A percentile compares a stretch with the other conserved stretches of the same genome.
phyloP scores from a whole-genome alignment of 2,329 filamentous ascomycete genomes.

The Penicillium fuscoglaucum region DNA sequence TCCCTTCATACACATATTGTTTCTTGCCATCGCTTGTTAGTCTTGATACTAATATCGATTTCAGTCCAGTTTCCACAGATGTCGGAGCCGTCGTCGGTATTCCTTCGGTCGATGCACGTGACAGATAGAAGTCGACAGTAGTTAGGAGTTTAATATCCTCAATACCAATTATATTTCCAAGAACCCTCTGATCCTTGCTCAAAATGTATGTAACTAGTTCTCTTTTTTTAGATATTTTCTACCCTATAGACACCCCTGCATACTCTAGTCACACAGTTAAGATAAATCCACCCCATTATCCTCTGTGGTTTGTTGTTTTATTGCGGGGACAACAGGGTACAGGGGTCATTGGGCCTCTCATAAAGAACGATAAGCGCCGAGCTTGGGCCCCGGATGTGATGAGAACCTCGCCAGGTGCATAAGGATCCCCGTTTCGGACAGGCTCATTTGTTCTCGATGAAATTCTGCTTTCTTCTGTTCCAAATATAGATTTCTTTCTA shows the following conservation, averaged over 20 bases:
- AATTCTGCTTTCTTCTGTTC: conserved; percentile 21
- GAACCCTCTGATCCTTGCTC: background rate
- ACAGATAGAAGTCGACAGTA: conserved; percentile 15
- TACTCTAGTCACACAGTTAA: background rate
- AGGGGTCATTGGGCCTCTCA: conserved; percentile 21
- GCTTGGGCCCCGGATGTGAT: conserved; percentile 35
- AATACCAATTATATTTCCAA: conserved; percentile 4
- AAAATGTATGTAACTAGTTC: background rate
- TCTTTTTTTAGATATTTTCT: conserved; percentile 1
- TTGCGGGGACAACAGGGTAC: conserved; percentile 16
- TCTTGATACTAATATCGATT: conserved; percentile 22
- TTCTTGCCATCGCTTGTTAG: conserved; percentile 17
- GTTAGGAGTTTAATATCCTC: conserved; percentile 12
- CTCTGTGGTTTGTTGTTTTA: conserved; percentile 14
- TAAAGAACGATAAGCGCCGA: conserved; percentile 32
- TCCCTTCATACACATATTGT: conserved; percentile 5
- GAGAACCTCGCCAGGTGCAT: conserved; percentile 31
- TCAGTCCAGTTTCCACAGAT: conserved; percentile 5
- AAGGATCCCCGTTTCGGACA: conserved; percentile 22
- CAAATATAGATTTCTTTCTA: conserved; percentile 25
- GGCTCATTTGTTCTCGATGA: conserved; percentile 13
- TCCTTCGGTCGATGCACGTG: conserved; percentile 8
- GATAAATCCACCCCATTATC: conserved; percentile 5
- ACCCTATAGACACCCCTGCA: conserved; percentile 9
- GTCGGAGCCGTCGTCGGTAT: conserved; percentile 1